Conservation (phyloP, 1,284 basidiomycete species). For the Inonotus obliquus region DNA sequence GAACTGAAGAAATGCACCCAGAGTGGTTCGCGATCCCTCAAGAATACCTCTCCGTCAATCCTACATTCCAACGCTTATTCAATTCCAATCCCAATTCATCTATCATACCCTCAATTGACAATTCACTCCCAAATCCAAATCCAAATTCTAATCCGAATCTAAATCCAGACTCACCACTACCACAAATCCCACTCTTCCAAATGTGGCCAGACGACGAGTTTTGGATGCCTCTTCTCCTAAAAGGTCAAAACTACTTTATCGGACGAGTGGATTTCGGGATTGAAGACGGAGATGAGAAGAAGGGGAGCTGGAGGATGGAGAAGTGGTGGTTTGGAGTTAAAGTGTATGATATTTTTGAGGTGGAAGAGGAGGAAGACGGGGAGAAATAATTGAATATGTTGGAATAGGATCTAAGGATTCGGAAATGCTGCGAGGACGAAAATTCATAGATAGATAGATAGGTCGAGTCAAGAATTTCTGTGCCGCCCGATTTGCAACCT, state of each 20-base stretch:
- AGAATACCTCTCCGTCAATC: conserved; percentile 10
- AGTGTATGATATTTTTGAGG: neutral
- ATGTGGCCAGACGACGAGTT: conserved; percentile 41
- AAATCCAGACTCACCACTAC: conserved; percentile 19
- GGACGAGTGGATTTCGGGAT: conserved; percentile 34
- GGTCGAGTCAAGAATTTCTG: too few species aligned
- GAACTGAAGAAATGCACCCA: conserved; percentile 40
- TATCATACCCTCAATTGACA: neutral
- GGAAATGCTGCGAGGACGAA: too few species aligned
- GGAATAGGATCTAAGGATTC: too few species aligned
- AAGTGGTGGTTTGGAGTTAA: conserved; percentile 18
- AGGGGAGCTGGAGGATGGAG: conserved; percentile 18
- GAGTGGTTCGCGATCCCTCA: conserved; percentile 33
- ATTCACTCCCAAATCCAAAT: neutral
- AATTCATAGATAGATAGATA: too few species aligned
- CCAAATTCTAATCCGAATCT: conserved; percentile 1
- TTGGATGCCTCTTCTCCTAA: conserved; percentile 32
- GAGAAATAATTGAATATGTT: too few species aligned
- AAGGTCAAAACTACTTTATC: conserved; percentile 27
- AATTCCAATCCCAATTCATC: neutral
- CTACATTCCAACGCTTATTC: neutral
- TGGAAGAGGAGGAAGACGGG: neutral
- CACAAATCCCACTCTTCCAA: conserved; percentile 30
- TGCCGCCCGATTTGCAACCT: too few species aligned
- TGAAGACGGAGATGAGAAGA: conserved; percentile 13